Evolutionary conservation across 139 green algal species (phyloP).

Genomic region (Tetraselmis striata): DNA sequence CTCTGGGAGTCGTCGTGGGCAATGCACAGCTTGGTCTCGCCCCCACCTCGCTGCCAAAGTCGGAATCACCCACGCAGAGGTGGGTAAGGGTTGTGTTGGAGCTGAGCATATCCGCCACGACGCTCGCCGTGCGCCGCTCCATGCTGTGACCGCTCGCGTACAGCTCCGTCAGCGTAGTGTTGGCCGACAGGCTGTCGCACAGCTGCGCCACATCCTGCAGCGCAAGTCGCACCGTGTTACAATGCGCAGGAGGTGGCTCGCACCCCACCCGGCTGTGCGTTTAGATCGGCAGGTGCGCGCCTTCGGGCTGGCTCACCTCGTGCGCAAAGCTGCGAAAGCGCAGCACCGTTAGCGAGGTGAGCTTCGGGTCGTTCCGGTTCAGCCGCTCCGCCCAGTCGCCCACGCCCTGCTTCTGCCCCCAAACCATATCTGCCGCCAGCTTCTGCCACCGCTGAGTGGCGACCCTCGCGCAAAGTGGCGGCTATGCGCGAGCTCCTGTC

Average conservation of each 20-base stretch:
- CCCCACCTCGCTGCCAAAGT: not conserved
- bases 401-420: not conserved
- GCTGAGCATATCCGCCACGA: not conserved
- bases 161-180: conserved; percentile 6
- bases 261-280: too few relatives aligned
- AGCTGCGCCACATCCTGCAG: not conserved
- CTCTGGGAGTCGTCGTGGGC: too few relatives aligned
- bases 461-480: too few relatives aligned
- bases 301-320: not conserved
- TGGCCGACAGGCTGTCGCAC: not conserved
- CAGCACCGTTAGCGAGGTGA: not conserved
- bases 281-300: too few relatives aligned
- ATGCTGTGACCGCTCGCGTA: not conserved
- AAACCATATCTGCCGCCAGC: too few relatives aligned
- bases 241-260: too few relatives aligned
- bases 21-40: too few relatives aligned
- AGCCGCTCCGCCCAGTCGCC: not conserved
- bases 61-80: not conserved
- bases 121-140: not conserved
- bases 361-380: not conserved
- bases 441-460: too few relatives aligned
- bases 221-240: too few relatives aligned
- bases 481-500: too few relatives aligned
- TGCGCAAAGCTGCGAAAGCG: not conserved
- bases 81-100: not conserved